A percentile compares a stretch with the other conserved stretches of the same genome.
These are phyloP conservation scores for Zanthoxylum bungeanum DNA, from an alignment of 345 rosid species.

Conservation along the genomic window DNA sequence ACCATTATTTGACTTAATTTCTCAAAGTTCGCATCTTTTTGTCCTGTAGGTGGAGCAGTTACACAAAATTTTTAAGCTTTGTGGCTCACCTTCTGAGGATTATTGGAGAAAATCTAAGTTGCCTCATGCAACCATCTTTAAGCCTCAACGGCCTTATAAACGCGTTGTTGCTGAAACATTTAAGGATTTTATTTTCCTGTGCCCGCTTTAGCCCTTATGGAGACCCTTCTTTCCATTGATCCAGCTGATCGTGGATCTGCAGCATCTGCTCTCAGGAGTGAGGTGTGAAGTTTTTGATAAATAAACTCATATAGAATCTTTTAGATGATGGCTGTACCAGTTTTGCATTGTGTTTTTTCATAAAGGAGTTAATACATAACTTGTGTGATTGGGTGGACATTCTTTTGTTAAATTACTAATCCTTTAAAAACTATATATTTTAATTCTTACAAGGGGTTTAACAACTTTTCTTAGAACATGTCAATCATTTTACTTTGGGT, in stretches of 20 bases:
- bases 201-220: constrained; percentile 85
- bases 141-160: constrained; percentile 94
- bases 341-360: not conserved
- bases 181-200: constrained; percentile 90
- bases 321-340: not conserved
- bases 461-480: too few relatives aligned
- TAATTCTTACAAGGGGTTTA: not conserved
- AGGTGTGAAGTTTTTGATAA: constrained; percentile 47
- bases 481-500: too few relatives aligned
- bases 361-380: not conserved
- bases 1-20: not conserved
- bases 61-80: constrained; percentile 96
- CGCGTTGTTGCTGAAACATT: constrained; percentile 90
- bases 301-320: not conserved
- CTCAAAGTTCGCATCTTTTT: constrained; percentile 11
- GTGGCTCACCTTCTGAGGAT: constrained; percentile 96
- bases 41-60: constrained; percentile 85
- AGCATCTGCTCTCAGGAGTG: constrained; percentile 66
- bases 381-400: not conserved
- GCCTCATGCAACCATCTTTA: constrained; percentile 98
- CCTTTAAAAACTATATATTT: not conserved
- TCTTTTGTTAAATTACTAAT: not conserved
- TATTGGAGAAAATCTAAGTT: constrained; percentile 93
- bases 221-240: constrained; percentile 78
- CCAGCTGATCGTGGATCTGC: constrained; percentile 96